phyloP scores from a whole-genome alignment of 1,284 basidiomycete species.

The Microbotryum intermedium region DNA sequence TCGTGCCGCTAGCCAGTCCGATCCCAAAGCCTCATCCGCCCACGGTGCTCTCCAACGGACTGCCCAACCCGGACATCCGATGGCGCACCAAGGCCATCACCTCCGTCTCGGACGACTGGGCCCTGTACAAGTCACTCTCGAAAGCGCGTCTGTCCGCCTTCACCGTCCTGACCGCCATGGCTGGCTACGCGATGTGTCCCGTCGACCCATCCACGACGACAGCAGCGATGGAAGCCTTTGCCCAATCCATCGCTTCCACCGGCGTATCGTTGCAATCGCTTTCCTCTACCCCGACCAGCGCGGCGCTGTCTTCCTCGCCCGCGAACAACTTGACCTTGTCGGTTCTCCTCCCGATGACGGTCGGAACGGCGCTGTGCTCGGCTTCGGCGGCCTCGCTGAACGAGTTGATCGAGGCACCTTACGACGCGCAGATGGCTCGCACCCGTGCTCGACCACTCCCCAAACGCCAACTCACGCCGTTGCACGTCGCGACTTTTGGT shows the following conservation, averaged over 20 bases:
- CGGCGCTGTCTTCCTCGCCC: conserved; percentile 7
- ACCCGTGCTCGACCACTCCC: conserved; percentile 87
- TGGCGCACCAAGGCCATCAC: conserved; percentile 23
- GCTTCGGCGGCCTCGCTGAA: conserved; percentile 92
- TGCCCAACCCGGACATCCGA: conserved; percentile 27
- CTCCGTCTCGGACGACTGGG: conserved; percentile 21
- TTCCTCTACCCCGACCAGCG: not conserved
- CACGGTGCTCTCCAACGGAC: conserved; percentile 22
- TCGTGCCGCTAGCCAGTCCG: conserved; percentile 18
- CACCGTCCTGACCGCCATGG: conserved; percentile 83
- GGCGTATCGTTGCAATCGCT: conserved; percentile 37
- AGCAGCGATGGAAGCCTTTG: conserved; percentile 51
- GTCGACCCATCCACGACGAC: conserved; percentile 49
- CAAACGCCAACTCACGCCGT: conserved; percentile 65
- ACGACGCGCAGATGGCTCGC: conserved; percentile 93
- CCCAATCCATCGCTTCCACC: conserved; percentile 22
- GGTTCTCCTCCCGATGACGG: conserved; percentile 67
- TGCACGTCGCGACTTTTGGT: conserved; percentile 79
- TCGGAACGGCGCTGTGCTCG: conserved; percentile 83
- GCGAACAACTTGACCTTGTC: conserved; percentile 29
- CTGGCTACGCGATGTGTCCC: conserved; percentile 86
- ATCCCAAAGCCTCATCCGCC: conserved; percentile 17
- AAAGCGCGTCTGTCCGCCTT: conserved; percentile 83
- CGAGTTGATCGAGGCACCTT: conserved; percentile 87
- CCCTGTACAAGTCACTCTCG: conserved; percentile 66